phyloP scores from a whole-genome alignment of 192 early-diverging fungal genomes.

The Thoreauomyces humboldtii region DNA sequence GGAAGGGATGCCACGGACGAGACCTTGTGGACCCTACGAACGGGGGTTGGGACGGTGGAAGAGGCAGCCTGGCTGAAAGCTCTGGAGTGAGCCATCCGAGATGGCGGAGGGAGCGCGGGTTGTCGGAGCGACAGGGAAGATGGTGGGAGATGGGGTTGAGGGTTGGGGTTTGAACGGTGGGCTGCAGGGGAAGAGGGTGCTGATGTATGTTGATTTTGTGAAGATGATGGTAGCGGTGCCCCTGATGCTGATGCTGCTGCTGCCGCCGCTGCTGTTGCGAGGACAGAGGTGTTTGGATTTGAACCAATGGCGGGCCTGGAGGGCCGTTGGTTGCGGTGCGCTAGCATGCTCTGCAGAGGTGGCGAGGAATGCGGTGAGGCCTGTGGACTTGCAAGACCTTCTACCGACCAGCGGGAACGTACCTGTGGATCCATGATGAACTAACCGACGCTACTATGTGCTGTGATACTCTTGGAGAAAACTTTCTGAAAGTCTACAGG shows the following conservation, averaged over 20 bases:
- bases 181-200: not conserved
- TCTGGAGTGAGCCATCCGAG: not conserved
- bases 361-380: not conserved
- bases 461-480: too few relatives aligned
- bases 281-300: conserved; percentile 2
- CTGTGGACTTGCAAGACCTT: not conserved
- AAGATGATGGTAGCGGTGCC: not conserved
- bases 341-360: not conserved
- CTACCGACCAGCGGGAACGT: not conserved
- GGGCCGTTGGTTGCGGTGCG: conserved; percentile 15
- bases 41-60: not conserved
- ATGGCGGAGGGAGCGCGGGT: not conserved
- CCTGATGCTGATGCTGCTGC: not conserved
- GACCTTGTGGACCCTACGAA: not conserved
- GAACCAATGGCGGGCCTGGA: conserved; percentile 9
- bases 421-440: not conserved
- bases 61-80: not conserved
- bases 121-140: not conserved
- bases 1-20: too few relatives aligned
- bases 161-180: not conserved
- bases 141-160: not conserved
- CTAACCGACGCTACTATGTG: too few relatives aligned
- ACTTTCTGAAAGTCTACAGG: too few relatives aligned
- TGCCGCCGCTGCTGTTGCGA: conserved; percentile 1
- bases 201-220: not conserved